Evolutionary conservation across 371 early-diverging fungal species (phyloP), one percentile per base, ranked within the genome.

Genomic region (Encephalitozoon romaleae): DNA sequence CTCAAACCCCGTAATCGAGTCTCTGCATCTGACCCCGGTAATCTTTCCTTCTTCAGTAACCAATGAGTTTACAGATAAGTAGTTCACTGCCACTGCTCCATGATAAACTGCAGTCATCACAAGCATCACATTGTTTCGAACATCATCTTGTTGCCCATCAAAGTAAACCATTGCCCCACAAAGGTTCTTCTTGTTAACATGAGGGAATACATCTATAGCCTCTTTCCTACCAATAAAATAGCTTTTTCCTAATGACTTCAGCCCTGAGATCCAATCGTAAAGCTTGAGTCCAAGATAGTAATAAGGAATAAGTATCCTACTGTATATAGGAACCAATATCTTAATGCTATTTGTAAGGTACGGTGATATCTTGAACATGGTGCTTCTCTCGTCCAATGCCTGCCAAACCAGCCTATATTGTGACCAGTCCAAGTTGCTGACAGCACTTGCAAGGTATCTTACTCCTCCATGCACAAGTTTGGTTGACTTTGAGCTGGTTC

Each of bases 391-490:
- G 70, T 91, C 90, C 75, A 98, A 87, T 2, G 97, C 98, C 80
- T 97, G 95, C 38, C 87, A 85, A 25, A 98, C 99, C 43, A 98
- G 87, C 82, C 92, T 91, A 88, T 92, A 94, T 83, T 98, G 97
- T 84, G 90, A 94, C 83, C 90, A 90, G 80, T 94, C 95, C 21
- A 94, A 85, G 59, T 94, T 91, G 87, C 89, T 88, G 64, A 97
- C 88, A 3, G 97, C 99, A 86, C 96, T 95, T 85, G 96, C 95
- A 74, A 98, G 88, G 85, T 98, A 98, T 67, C 99, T 89, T 41
- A 98, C 95, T 80, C 99, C 99, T 71, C 99, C 99, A 82, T 98
- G 99, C 21, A 98, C 92, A 11, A 98, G 88, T 82, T 98, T 98
- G 4, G 99, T 97, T 18, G 91, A 91, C 77, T 94, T 88, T 1